These are phyloP conservation scores for Dichotomocladium elegans DNA, from an alignment of 371 early-diverging fungal species.

Conservation along the genomic window DNA sequence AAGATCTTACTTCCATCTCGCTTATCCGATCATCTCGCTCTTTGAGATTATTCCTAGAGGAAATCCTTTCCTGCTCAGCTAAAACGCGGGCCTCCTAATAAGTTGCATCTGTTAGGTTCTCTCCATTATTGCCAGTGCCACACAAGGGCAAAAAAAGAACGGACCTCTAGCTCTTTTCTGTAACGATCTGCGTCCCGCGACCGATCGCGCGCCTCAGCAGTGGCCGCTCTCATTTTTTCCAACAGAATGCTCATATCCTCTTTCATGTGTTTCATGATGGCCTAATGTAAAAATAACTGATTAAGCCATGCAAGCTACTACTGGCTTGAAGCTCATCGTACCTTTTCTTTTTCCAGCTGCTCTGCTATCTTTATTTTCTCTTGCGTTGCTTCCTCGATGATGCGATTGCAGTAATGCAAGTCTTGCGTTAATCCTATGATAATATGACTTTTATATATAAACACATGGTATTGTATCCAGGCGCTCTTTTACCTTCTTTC, in stretches of 20 bases:
- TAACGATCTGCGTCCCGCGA: no score
- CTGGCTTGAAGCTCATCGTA: not conserved
- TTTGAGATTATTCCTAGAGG: no score
- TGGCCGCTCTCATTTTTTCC: not conserved
- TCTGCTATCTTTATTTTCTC: not conserved
- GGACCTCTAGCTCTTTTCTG: no score
- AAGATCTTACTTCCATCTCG: no score
- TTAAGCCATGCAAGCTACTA: not conserved
- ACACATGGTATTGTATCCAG: not conserved
- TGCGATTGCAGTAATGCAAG: not conserved
- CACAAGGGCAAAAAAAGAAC: no score
- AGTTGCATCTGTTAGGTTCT: no score
- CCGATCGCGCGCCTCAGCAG: not conserved
- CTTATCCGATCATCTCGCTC: no score
- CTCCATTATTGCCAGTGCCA: no score
- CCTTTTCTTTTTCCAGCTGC: not conserved
- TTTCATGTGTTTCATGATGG: no score
- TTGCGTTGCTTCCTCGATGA: not conserved
- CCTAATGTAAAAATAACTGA: no score
- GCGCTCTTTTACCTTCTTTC: slow-evolving; percentile 3
- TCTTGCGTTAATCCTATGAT: not conserved
- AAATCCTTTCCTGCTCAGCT: no score
- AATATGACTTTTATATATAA: not conserved
- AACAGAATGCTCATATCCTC: not conserved
- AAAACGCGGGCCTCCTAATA: no score